A percentile compares a stretch with the other conserved stretches of the same genome.
These are phyloP conservation scores for Lactuca saligna DNA, from an alignment of 129 eudicot species.

Conservation along the genomic window DNA sequence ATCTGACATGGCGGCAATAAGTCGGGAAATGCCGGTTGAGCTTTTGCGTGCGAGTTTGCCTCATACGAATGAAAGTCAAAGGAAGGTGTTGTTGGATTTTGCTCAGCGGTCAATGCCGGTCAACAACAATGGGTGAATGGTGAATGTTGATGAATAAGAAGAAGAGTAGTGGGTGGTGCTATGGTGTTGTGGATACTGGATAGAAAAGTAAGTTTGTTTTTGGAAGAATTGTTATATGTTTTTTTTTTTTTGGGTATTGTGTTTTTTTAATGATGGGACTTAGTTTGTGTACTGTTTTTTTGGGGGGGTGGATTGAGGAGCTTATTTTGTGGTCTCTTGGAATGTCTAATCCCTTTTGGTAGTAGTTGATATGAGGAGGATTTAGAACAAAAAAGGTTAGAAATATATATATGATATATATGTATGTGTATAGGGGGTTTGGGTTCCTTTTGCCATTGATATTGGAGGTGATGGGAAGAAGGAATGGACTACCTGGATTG, in stretches of 20 bases:
- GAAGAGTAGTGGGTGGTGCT: not conserved
- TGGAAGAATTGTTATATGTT: slow-evolving; percentile 11
- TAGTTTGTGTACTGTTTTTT: slow-evolving; percentile 24
- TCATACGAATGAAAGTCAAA: slow-evolving; percentile 78
- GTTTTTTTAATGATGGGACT: slow-evolving; percentile 26
- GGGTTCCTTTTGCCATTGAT: slow-evolving; percentile 42
- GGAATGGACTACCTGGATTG: slow-evolving; percentile 25
- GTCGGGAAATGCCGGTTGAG: slow-evolving; percentile 82
- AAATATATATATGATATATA: slow-evolving; percentile 38
- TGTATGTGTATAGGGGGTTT: slow-evolving; percentile 26
- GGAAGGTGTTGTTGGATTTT: slow-evolving; percentile 63
- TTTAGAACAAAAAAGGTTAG: slow-evolving; percentile 35
- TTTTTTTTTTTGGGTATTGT: slow-evolving; percentile 11
- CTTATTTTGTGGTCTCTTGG: slow-evolving; percentile 55
- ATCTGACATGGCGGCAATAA: slow-evolving; percentile 47
- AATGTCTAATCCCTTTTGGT: slow-evolving; percentile 25
- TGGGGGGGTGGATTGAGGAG: slow-evolving; percentile 36
- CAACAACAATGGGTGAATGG: slow-evolving; percentile 39
- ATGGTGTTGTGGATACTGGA: slow-evolving; percentile 16
- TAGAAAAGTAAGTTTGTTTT: slow-evolving; percentile 28
- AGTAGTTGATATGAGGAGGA: slow-evolving; percentile 25
- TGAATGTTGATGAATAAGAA: slow-evolving; percentile 38
- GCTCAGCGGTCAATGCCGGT: slow-evolving; percentile 79
- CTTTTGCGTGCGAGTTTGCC: slow-evolving; percentile 94
- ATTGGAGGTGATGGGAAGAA: slow-evolving; percentile 43